Evolutionary conservation across 305 asterid species (phyloP), one percentile per base, ranked within the genome.

Genomic region (Fraxinus latifolia): DNA sequence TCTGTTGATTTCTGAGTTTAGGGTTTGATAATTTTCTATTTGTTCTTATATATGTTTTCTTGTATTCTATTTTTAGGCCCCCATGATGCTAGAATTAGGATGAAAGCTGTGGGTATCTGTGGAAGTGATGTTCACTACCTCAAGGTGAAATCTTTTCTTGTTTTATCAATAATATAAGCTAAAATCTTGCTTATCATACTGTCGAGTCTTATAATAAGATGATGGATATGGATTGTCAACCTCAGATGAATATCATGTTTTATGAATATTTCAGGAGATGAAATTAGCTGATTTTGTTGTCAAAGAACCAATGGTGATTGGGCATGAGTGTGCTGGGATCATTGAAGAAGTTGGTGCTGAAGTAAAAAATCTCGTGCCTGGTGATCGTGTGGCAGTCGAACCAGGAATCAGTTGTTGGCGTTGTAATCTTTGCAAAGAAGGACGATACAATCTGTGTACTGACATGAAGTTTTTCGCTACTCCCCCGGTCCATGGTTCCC

Each of bases 281-380:
- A 89, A 79, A 80, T 80, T 90, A 67, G 97, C 95, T 0, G 91
- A 91, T 89, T 95, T 90, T 84, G 85, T 91, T 74, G 99, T 95
- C 21, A 90, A 89, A 83, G 97, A 95, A 72, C 99, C 99, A 0
- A 95, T 93, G 98, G 99, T 95, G 83, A 93, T 95, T 34, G 99
- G 98, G 80, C 98, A 95, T 33, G 98, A 95, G 87, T 93, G 98
- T 84, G 99, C 99, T 11, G 99, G 99, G 72, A 78, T 93, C 60
- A 84, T 95, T 34, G 98, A 90, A 81, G 98, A 92, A 87, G 91
- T 92, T 21, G 99, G 99, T 42, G 74, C 82, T n/a, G 92, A 90
- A 81, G 97, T 95, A 82, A 90, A 89, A 87, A 90, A 89, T 60
- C 87, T 95, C 3, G 84, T 80, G 53, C 88, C 91, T 0, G 99